Evolutionary conservation across 345 rosid species (phyloP).

Genomic region (Arabidopsis suecica): DNA sequence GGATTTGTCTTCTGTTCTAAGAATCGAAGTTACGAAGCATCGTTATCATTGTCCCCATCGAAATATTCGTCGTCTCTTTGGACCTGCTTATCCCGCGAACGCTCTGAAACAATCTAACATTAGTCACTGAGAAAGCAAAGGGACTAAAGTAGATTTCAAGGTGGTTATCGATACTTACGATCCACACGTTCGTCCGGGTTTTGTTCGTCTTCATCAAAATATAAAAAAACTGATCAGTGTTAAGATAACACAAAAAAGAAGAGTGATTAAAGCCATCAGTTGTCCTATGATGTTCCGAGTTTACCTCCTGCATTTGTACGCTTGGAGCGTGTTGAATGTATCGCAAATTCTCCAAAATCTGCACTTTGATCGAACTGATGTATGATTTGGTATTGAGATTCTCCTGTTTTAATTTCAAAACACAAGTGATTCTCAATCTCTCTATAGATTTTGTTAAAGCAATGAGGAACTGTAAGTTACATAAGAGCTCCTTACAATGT

Average conservation of each 20-base stretch:
- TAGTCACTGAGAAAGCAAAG: background rate
- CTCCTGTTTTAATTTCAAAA: slow-evolving; percentile 60
- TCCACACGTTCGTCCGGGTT: slow-evolving; percentile 86
- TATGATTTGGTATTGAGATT: slow-evolving; percentile 88
- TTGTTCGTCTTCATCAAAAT: slow-evolving; percentile 88
- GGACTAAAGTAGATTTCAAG: background rate
- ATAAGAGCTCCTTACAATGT: slow-evolving; percentile 62
- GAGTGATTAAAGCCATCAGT: background rate
- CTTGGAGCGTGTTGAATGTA: slow-evolving; percentile 94
- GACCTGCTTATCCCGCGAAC: slow-evolving; percentile 81
- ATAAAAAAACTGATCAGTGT: background rate
- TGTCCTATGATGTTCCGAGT: background rate
- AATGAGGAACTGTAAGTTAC: slow-evolving; percentile 14
- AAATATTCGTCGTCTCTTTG: slow-evolving; percentile 92
- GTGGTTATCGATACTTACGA: slow-evolving; percentile 58
- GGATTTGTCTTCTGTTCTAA: background rate
- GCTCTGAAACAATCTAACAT: slow-evolving; percentile 57
- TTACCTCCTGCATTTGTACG: slow-evolving; percentile 97
- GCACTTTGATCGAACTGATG: slow-evolving; percentile 78
- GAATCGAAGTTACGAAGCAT: slow-evolving; percentile 54
- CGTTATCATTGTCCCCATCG: slow-evolving; percentile 86
- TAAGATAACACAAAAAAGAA: background rate
- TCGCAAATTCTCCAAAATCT: slow-evolving; percentile 90
- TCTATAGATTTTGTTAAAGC: background rate
- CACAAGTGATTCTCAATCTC: too few species aligned